Conservation (phyloP, 164 flowering plant species). For the Kingdonia uniflora region DNA sequence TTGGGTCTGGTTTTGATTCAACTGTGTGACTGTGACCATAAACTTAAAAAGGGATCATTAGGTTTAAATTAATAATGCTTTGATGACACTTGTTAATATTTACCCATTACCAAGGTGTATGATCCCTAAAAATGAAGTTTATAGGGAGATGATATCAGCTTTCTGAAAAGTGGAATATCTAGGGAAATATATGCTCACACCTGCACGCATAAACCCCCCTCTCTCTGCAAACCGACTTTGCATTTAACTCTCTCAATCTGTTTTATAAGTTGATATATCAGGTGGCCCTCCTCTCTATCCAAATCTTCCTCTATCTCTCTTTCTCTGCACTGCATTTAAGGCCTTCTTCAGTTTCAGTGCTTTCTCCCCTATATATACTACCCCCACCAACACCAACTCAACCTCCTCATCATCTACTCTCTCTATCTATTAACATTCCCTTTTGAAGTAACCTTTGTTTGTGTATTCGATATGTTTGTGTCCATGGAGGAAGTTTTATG, state of each 20-base stretch:
- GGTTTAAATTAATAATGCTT: too few species aligned
- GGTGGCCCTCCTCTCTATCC: neutral
- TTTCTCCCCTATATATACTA: conserved; percentile 8
- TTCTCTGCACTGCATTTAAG: neutral
- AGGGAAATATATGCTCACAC: conserved; percentile 26
- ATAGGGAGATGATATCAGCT: too few species aligned
- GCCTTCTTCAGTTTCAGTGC: conserved; percentile 27
- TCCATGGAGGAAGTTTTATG: conserved; percentile 31
- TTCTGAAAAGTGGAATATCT: too few species aligned
- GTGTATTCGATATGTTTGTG: conserved; percentile 1
- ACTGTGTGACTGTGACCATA: too few species aligned
- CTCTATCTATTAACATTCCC: neutral
- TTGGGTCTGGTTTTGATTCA: too few species aligned
- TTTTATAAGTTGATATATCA: neutral
- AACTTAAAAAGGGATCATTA: too few species aligned
- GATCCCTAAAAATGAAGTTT: too few species aligned
- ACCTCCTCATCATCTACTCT: neutral
- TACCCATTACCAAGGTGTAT: too few species aligned
- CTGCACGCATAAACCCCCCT: conserved; percentile 46
- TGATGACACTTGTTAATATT: too few species aligned
- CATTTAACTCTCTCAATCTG: conserved; percentile 4
- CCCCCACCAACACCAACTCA: neutral
- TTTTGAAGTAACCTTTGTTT: neutral
- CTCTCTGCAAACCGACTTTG: conserved; percentile 3
- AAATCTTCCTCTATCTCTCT: neutral